Percentiles rank a stretch among this genome's conserved stretches.
Evolutionary conservation across 2,329 filamentous ascomycete genomes (phyloP).

Genomic region (Venturia asperata): DNA sequence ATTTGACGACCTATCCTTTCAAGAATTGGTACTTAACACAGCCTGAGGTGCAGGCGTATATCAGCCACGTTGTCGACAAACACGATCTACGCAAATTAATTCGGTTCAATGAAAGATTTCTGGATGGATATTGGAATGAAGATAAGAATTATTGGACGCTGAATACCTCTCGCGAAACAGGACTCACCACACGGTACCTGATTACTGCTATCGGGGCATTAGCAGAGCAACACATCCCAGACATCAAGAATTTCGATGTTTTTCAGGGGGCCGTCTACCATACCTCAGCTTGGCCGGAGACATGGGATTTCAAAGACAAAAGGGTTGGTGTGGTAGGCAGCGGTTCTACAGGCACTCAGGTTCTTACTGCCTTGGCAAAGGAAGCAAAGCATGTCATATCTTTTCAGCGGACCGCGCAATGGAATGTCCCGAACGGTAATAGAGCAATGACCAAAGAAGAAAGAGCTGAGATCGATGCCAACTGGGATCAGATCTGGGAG

Average conservation of each 20-base stretch:
- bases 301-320: slow-evolving; percentile 23
- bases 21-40: slow-evolving; percentile 9
- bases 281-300: slow-evolving; percentile 7
- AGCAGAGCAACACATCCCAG: slow-evolving; percentile 45
- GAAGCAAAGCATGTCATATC: slow-evolving; percentile 16
- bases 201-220: slow-evolving; percentile 53
- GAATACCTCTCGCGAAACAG: slow-evolving; percentile 45
- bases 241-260: slow-evolving; percentile 8
- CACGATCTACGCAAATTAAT: slow-evolving; percentile 17
- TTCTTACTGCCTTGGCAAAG: not conserved
- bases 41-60: not conserved
- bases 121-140: slow-evolving; percentile 38
- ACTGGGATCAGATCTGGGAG: slow-evolving; percentile 35
- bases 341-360: slow-evolving; percentile 49
- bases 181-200: slow-evolving; percentile 43
- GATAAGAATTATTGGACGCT: slow-evolving; percentile 44
- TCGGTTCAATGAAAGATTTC: slow-evolving; percentile 7
- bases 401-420: slow-evolving; percentile 13
- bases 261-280: slow-evolving; percentile 14
- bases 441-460: slow-evolving; percentile 23
- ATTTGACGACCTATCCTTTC: not conserved
- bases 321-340: slow-evolving; percentile 30
- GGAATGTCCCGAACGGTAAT: not conserved
- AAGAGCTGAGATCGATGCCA: slow-evolving; percentile 42
- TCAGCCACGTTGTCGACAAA: slow-evolving; percentile 11